Evolutionary conservation across 2,329 filamentous ascomycete genomes (phyloP), one percentile per base, ranked within the genome.

Genomic region (Nemania sp.): DNA sequence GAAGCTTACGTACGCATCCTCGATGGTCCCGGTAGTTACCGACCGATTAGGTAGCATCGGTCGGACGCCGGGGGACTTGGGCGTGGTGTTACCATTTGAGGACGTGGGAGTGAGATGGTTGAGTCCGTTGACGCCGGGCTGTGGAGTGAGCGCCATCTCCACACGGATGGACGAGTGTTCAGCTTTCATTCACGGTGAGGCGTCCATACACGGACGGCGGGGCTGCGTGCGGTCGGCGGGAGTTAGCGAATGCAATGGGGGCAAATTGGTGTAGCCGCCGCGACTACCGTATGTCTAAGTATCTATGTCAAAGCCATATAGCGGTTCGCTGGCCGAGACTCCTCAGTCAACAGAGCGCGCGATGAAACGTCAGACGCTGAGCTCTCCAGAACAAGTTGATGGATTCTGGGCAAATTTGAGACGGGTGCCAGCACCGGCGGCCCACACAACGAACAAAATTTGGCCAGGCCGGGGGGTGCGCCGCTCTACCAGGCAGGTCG

Each of bases 1-100:
- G 78, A 98, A 98, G 72, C 84, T 80, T 67, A 94, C 90, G 78
- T 94, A 98, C 58, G 93, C 90, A 77, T 95, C 89, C 75, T 94
- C 92, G 71, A 98, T 90, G 13, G 87, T 92, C 1, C 87, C 86
- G 73, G 89, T 86, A 2, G 88, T 90, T 32, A 97, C 89, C 68
- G 89, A 83, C 70, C 86, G 88, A 63, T 89, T 84, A 7, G 94
- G 94, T 55, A 95, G 80, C 22, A 80, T 73, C 24, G 76, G 73
- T 56, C 76, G 75, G 47, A 73, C 53, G 7, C 72, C 73, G 60
- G 71, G 62, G 1, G 76, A 73, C 56, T 65, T 74, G 24, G 76
- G 75, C 18, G 77, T 75, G 22, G 73, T 72, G 63, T 74, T 75
- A 52, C 68, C 75, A 64, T 70, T 71, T 18, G 73, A 75, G 55